phyloP scores from a whole-genome alignment of 2,329 filamentous ascomycete genomes.

The Calonectria naviculata region DNA sequence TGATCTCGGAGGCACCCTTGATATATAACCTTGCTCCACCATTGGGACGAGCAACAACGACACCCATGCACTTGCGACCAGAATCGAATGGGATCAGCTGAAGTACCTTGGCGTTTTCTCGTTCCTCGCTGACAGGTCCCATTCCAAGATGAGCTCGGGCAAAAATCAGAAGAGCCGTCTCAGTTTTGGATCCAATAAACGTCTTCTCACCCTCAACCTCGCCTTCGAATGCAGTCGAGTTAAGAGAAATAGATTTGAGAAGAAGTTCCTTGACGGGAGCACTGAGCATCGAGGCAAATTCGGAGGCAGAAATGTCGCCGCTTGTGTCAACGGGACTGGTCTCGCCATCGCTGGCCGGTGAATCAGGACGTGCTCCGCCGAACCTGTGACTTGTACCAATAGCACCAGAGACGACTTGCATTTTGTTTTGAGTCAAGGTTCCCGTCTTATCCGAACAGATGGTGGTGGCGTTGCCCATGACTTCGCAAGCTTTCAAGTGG shows the following conservation, averaged over 20 bases:
- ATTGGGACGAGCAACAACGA: constrained; percentile 63
- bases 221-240: constrained; percentile 82
- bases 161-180: constrained; percentile 78
- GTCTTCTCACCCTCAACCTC: constrained; percentile 73
- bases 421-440: constrained; percentile 75
- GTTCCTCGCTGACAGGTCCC: constrained; percentile 72
- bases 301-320: constrained; percentile 54
- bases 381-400: constrained; percentile 68
- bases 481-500: constrained; percentile 81
- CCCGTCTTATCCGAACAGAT: constrained; percentile 78
- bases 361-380: constrained; percentile 51
- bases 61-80: constrained; percentile 77
- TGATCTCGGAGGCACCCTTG: constrained; percentile 74
- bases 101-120: constrained; percentile 67
- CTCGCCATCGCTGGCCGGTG: constrained; percentile 37
- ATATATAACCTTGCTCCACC: constrained; percentile 67
- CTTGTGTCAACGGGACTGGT: constrained; percentile 41
- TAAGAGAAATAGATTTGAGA: constrained; percentile 70
- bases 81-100: constrained; percentile 84
- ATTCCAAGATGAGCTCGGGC: constrained; percentile 75
- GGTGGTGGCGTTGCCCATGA: constrained; percentile 82
- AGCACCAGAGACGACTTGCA: constrained; percentile 73
- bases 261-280: constrained; percentile 63
- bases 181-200: constrained; percentile 83
- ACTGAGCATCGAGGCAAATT: constrained; percentile 60